Evolutionary conservation across 2,329 filamentous ascomycete species (phyloP).

Genomic region (Seiridium unicorne): DNA sequence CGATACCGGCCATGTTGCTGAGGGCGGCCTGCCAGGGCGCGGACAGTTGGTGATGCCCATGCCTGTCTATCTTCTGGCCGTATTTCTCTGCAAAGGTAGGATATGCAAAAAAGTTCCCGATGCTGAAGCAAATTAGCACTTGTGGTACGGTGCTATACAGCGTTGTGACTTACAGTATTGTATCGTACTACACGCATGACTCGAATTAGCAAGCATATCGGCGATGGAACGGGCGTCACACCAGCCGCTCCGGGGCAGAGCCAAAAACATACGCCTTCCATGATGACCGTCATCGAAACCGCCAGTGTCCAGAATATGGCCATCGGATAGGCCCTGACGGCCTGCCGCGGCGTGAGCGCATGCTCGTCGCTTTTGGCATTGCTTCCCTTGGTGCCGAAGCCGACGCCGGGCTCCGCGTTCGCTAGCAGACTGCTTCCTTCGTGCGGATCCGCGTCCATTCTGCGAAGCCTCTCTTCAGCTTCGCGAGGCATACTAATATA

Average conservation of each 20-base stretch:
- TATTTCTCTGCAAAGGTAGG: slow-evolving; percentile 7
- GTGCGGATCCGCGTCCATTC: background rate
- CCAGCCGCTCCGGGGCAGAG: background rate
- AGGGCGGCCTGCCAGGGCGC: slow-evolving; percentile 42
- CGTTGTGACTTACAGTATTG: slow-evolving; percentile 1
- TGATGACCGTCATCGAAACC: slow-evolving; percentile 7
- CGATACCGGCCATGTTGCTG: slow-evolving; percentile 35
- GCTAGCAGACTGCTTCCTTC: background rate
- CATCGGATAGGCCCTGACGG: slow-evolving; percentile 9
- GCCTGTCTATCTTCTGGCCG: background rate
- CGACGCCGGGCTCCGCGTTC: background rate
- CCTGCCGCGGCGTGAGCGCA: slow-evolving; percentile 1
- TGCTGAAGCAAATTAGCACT: background rate
- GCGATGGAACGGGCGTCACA: background rate
- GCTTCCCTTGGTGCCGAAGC: background rate
- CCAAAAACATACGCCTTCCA: slow-evolving; percentile 5
- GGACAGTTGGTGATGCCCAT: slow-evolving; percentile 11
- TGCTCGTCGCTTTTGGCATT: background rate
- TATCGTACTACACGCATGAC: background rate
- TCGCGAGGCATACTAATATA: background rate
- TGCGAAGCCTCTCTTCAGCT: background rate
- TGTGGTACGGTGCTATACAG: background rate
- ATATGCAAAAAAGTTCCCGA: slow-evolving; percentile 8
- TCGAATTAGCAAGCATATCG: background rate
- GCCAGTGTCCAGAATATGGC: slow-evolving; percentile 7